These are phyloP conservation scores for Aspergillus chevalieri DNA, from an alignment of 2,329 filamentous ascomycete species.

Conservation along the genomic window DNA sequence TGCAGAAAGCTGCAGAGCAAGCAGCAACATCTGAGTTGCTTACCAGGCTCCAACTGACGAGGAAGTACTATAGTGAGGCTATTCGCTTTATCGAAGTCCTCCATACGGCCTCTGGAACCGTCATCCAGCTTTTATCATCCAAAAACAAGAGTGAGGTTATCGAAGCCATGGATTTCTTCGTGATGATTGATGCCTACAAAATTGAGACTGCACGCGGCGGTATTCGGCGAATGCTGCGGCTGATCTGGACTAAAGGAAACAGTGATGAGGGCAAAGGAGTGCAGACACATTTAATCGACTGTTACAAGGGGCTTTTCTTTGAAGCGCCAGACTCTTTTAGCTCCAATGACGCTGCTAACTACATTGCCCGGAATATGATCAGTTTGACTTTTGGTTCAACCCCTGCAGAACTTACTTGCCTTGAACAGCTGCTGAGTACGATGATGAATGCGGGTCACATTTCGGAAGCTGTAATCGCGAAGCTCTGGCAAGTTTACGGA, in stretches of 20 bases:
- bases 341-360: slow-evolving; percentile 86
- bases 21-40: slow-evolving; percentile 84
- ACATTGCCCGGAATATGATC: slow-evolving; percentile 97
- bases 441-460: slow-evolving; percentile 96
- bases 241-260: slow-evolving; percentile 99
- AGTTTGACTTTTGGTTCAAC: slow-evolving; percentile 94
- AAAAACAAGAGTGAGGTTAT: slow-evolving; percentile 98
- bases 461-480: slow-evolving; percentile 76
- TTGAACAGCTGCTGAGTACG: slow-evolving; percentile 88
- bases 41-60: slow-evolving; percentile 77
- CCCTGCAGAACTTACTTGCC: slow-evolving; percentile 85
- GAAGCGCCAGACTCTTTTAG: slow-evolving; percentile 86
- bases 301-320: slow-evolving; percentile 93
- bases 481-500: slow-evolving; percentile 96
- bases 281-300: slow-evolving; percentile 92
- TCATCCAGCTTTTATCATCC: slow-evolving; percentile 83
- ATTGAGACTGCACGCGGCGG: slow-evolving; percentile 88
- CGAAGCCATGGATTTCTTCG: slow-evolving; percentile 98
- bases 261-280: slow-evolving; percentile 98
- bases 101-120: slow-evolving; percentile 70
- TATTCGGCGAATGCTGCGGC: slow-evolving; percentile 87
- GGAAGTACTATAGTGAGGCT: slow-evolving; percentile 88
- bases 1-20: slow-evolving; percentile 77
- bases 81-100: slow-evolving; percentile 89
- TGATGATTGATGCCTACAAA: slow-evolving; percentile 91